Evolutionary conservation across 148 eudicot species (phyloP), one percentile per base, ranked within the genome.

Genomic region (Rhododendron kiyosumense): DNA sequence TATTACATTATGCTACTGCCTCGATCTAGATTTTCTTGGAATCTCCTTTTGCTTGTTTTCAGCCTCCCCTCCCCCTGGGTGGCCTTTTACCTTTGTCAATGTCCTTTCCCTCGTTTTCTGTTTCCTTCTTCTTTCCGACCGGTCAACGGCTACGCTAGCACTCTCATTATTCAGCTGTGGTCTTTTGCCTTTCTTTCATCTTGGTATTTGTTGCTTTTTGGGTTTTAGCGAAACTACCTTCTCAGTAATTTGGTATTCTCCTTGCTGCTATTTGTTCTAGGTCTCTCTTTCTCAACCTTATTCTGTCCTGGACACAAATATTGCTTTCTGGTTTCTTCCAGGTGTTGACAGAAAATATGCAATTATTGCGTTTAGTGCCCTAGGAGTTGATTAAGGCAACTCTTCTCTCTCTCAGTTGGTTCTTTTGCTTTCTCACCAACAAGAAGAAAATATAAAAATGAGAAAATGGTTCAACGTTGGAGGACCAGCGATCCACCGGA

Each of bases 1-100:
- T 20, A 18, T 18, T 32, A 18, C 14, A 81, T 6, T 28, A 54
- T 20, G 28, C 24, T 81, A 7, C 69, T 81, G 13, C 67, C 45
- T 81, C 43, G 7, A 63, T 52, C 48, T 52, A 51, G 54, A 45
- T 78, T 54, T 81, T 81, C 83, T 81, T 81, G 69, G 26, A 81
- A 7, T 57, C 71, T 81, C 83, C 46, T 57, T 30, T 34, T 34
- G 45, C 71, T 81, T 32, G 69, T 57, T 59, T 59, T 22, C 51
- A 2, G 10, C 13, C 30, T 22, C 18, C 30, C 26, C n/a, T 43
- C 54, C 81, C 49, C 54, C 81, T 43, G 17, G 78, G 78, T 2
- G 34, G 26, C 9, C 34, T 24, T 24, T 48, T 46, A 13, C 59
- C 20, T 24, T 79, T 79, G 34, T 81, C 11, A 22, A 22, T 46